Percentiles rank a stretch among this genome's conserved stretches.
phyloP scores from a whole-genome alignment of 805 yeast species.

The Myxozyma udenii region DNA sequence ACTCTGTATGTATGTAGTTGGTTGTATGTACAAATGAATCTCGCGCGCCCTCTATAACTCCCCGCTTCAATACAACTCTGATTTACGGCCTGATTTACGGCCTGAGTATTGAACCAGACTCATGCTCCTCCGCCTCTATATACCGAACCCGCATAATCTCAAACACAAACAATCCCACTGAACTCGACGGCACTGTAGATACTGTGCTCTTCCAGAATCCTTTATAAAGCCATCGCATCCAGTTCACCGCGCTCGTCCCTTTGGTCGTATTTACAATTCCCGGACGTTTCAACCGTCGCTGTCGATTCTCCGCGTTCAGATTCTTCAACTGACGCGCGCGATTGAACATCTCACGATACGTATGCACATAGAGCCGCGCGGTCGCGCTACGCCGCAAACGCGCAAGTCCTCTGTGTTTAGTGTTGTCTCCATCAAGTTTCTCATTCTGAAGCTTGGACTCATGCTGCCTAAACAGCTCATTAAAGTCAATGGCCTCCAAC shows the following conservation, averaged over 20 bases:
- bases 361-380: conserved; percentile 53
- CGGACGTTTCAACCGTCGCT: background rate
- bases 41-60: too few species aligned
- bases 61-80: too few species aligned
- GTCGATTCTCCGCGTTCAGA: background rate
- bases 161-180: conserved; percentile 77
- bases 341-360: conserved; percentile 71
- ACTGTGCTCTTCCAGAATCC: conserved; percentile 74
- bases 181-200: conserved; percentile 81
- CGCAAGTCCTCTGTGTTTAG: background rate
- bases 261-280: too few species aligned
- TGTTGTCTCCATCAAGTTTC: conserved; percentile 34
- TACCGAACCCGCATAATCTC: conserved; percentile 61
- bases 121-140: conserved; percentile 9
- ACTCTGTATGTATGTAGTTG: too few species aligned
- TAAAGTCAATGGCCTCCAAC: conserved; percentile 73
- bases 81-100: too few species aligned
- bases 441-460: conserved; percentile 39
- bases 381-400: background rate
- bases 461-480: too few species aligned
- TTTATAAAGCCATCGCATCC: conserved; percentile 57
- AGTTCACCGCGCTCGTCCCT: conserved; percentile 3
- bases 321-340: conserved; percentile 49
- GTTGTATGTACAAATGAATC: too few species aligned
- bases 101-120: background rate